phyloP scores from a whole-genome alignment of 2,329 filamentous ascomycete genomes.

The Talaromyces sp. region DNA sequence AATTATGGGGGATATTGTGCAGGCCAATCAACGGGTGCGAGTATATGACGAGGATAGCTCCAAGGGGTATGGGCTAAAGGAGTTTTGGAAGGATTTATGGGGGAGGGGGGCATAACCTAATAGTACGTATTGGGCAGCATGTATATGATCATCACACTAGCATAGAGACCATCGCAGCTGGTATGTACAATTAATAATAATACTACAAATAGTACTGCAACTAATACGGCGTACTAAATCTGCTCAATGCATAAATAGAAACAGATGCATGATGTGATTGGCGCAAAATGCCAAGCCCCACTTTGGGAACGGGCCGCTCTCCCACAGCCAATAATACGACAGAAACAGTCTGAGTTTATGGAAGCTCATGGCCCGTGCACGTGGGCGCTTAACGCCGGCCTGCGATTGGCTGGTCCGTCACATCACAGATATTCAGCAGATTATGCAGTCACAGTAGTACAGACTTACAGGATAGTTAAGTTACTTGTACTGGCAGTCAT shows the following conservation, averaged over 20 bases:
- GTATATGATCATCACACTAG: neutral
- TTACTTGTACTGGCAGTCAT: neutral
- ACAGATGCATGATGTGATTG: constrained; percentile 1
- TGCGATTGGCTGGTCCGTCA: constrained; percentile 4
- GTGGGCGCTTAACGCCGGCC: constrained; percentile 5
- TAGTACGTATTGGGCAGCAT: neutral
- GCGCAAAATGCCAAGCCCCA: neutral
- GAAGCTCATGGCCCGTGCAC: constrained; percentile 7
- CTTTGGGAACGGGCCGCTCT: neutral
- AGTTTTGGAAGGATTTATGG: constrained; percentile 86
- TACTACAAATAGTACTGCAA: neutral
- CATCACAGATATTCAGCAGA: neutral
- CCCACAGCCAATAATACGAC: neutral
- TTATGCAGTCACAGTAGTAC: neutral
- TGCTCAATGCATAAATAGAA: neutral
- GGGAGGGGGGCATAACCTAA: constrained; percentile 17
- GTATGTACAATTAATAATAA: neutral
- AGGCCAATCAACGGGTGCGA: constrained; percentile 55
- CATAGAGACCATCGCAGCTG: neutral
- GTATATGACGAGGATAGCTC: constrained; percentile 71
- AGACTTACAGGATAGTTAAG: neutral
- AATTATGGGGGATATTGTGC: constrained; percentile 19
- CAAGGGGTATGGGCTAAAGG: constrained; percentile 73
- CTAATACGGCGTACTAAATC: too few species aligned
- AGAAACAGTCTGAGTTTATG: neutral